Evolutionary conservation across 2,329 filamentous ascomycete genomes (phyloP), one percentile per base, ranked within the genome.

Genomic region (Colletotrichum brevisporum): DNA sequence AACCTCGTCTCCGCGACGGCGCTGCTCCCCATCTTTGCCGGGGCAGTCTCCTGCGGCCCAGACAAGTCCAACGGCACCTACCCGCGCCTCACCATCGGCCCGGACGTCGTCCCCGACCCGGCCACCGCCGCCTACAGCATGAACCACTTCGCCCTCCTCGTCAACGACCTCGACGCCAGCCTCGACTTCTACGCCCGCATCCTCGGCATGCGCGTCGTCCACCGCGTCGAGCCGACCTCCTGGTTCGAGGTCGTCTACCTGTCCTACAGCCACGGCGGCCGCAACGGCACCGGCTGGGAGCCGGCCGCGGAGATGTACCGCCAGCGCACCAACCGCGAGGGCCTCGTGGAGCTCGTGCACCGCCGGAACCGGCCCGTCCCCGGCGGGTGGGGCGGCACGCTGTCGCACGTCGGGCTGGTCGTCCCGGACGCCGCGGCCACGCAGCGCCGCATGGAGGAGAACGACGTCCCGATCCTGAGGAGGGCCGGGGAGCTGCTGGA

Each of bases 231-330:
- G n/a, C 57, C 75, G 6, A 74, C 74, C 3, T 64, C 73, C 5
- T 69, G 74, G 36, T 78, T 75, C 56, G 75, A 74, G 26, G 72
- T 81, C 67, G 76, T 75, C 54, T 81, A 81, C 71, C 74, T 82
- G 71, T 77, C 74, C 45, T 77, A 81, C 63, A 72, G 75, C 27
- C 76, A 78, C 41, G 80, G 78, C 59, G 79, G 79, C 9, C 73
- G 74, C 48, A 81, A 80, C 63, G 80, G 80, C 24, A 78, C 76
- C 3, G 80, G 76, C 9, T 80, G 75, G 63, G 78, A 81, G 70
- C 79, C 76, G 3, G 74, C 75, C 18, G 71, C 59, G 1, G 78
- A 81, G 67, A 71, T 81, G 51, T 54, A 69, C 16, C 72, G 75
- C 3, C 73, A 80, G 36, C 80, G 81, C 74, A 79, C 76, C 68